Percentiles rank a stretch among this genome's conserved stretches.
Conservation (phyloP, 2,329 filamentous ascomycete genomes). For the Verticillium dahliae region DNA sequence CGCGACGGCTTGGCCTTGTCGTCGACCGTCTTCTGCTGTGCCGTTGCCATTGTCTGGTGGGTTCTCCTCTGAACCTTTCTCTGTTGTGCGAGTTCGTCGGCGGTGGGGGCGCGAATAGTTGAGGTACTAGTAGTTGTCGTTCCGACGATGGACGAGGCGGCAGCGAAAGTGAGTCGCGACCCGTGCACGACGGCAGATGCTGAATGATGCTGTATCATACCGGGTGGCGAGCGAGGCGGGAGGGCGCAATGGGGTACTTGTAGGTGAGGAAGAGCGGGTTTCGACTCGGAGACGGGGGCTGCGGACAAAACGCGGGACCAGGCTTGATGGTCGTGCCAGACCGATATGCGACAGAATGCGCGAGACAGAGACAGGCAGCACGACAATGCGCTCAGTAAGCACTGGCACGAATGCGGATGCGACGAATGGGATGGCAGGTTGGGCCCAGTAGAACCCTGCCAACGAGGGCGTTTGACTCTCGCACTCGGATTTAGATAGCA, state of each 20-base stretch:
- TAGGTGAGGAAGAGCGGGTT: background rate
- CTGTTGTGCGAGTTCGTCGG: conserved; percentile 5
- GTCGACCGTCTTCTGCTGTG: conserved; percentile 2
- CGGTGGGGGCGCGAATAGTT: conserved; percentile 4
- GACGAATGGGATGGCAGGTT: background rate
- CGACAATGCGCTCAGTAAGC: background rate
- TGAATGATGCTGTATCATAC: conserved; percentile 39
- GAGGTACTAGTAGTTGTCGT: background rate
- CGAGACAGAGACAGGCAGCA: too few species aligned
- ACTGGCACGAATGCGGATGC: background rate
- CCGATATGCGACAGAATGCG: background rate
- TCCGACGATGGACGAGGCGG: conserved; percentile 17
- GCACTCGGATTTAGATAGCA: background rate
- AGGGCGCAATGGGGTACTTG: background rate
- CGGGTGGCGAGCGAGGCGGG: conserved; percentile 13
- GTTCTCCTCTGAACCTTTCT: conserved; percentile 6
- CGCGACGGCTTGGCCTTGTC: conserved; percentile 9
- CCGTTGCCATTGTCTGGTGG: conserved; percentile 10
- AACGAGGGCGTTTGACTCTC: background rate
- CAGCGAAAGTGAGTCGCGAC: conserved; percentile 30
- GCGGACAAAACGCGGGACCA: background rate
- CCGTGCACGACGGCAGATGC: conserved; percentile 31
- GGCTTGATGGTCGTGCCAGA: background rate
- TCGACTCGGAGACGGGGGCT: background rate
- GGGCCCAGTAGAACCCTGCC: background rate